Evolutionary conservation across 495 filamentous ascomycete species (phyloP), one percentile per base, ranked within the genome.

Genomic region (Hypoxylon fuscum): DNA sequence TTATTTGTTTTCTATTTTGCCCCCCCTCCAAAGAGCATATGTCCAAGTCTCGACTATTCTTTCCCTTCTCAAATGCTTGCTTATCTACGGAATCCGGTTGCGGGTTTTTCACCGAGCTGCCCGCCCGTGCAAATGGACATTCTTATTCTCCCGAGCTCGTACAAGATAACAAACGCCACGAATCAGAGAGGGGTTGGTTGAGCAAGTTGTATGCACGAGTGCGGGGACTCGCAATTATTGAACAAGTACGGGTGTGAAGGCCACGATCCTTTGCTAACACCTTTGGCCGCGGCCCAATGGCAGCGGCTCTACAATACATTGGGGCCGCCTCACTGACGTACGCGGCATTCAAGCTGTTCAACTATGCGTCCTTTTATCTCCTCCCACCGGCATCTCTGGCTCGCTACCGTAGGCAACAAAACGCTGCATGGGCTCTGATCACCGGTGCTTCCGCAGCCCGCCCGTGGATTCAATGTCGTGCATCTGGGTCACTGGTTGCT

Each of bases 391-490:
- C 59, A 58, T 42, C 53, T 48, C 43, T 59, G 18, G 41, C 52
- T 62, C 64, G 64, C 59, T 68, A 68, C 64, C 54, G 34, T 40
- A 20, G 43, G 10, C 31, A 32, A 10, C n/a, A 46, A 15, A 29
- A 35, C 43, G 49, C 59, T 50, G 34, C 32, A 27, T 50, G 55
- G 27, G 85, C 83, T 23, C 71, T 87, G 23, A 75, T 88, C 21
- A 87, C 86, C 5, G 86, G 86, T 12, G 75, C 79, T 34, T 84
- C 76, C 55, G 83, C 84, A 27, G 84, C 83, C 21, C 25, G 50
- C 47, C 0, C 72, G 76, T 20, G 81, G 83, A 25, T 87, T 85
- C 76, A 80, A 83, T 58, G 78, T 86, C 17, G 66, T 85, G 17
- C 66, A 85, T 15, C 80, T 84, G 61, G 83, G 83, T 29, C 81